Base-by-base conservation (phyloP, 2,329 filamentous ascomycete species). In the Fusarium sp. region DNA sequence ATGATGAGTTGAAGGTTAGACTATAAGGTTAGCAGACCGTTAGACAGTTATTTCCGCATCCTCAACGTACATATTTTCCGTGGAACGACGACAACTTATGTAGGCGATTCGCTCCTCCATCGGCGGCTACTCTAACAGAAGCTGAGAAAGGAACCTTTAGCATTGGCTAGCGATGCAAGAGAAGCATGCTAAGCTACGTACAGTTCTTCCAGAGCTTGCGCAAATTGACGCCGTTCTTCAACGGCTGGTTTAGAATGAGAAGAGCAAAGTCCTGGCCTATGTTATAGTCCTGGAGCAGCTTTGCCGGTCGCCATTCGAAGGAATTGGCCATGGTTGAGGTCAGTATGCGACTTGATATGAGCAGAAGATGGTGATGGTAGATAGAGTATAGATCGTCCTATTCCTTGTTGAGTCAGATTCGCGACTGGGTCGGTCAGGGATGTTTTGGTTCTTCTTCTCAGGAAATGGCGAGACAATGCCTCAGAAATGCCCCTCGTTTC, bases 81-180 rank as follows among this genome's bases (percentile, higher is more conserved):
- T 77, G 76, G 43, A 80, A 80, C 0, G 79, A 80, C 3, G 79
- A 80, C 17, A 83, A 77, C 31, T 83, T 76, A 57, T 83, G 80
- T 78, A 97, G 84, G 36, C 88, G 85, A 75, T 98, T 97, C 43
- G 94, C 94, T 23, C 94, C 96, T 55, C 94, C 96, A 80, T 99
- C 96, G 27, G 94, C 96, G 59, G 94, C 97, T 52, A 98, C 84
- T 23, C 86, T 87, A 63, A 90, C 85, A 21, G 80, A 81, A 51
- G 91, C 90, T 92, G 70, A 27, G 29, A 56, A 14, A 21, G 18
- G 20, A 17, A 17, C 20, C 36, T 64, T 65, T 50, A 77, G 72
- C 35, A 70, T 40, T 18, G 20, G 23, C 20, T 47, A 17, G 23
- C 20, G 49, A 17, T 13, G 14, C 35, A 23, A 51, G 29, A 15